These are phyloP conservation scores for Pythium phragmiticola DNA, from an alignment of 352 stramenopile species.

Conservation along the genomic window DNA sequence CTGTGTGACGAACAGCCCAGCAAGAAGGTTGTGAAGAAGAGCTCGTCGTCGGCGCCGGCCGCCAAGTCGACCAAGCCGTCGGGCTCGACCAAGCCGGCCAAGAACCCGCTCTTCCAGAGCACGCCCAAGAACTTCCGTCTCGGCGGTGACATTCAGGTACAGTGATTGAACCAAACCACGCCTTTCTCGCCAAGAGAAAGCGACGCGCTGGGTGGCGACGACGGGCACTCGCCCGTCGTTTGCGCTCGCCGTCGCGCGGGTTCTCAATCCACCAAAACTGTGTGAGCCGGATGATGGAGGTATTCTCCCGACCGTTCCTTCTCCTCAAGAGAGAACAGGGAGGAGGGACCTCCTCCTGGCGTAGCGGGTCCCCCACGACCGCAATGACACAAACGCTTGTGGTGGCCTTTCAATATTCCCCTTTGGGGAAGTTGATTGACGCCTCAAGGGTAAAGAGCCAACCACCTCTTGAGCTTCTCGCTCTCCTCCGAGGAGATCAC, in stretches of 20 bases:
- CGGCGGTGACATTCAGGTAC: constrained; percentile 95
- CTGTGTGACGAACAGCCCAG: constrained; percentile 38
- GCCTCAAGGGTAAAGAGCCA: constrained; percentile 81
- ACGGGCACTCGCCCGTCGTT: not conserved
- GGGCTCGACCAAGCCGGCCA: constrained; percentile 71
- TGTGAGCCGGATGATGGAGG: constrained; percentile 19
- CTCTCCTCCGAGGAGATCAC: not conserved
- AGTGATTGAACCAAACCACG: constrained; percentile 25
- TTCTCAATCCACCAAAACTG: constrained; percentile 24
- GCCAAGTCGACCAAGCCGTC: constrained; percentile 70
- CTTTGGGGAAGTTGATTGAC: constrained; percentile 27
- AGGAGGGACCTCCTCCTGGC: constrained; percentile 18
- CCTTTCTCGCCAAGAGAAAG: constrained; percentile 5
- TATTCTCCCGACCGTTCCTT: not conserved
- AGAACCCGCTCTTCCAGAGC: constrained; percentile 94
- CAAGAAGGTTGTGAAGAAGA: constrained; percentile 87
- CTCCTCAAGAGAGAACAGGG: not conserved
- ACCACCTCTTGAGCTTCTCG: not conserved
- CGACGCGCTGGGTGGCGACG: not conserved
- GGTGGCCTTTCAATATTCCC: constrained; percentile 51
- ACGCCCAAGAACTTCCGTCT: constrained; percentile 95
- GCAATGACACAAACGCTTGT: constrained; percentile 92
- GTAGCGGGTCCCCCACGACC: constrained; percentile 89
- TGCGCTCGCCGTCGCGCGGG: constrained; percentile 6
- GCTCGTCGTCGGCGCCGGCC: constrained; percentile 50